phyloP scores from a whole-genome alignment of 768 basidiomycete genomes.

The Sarcomyxa edulis region DNA sequence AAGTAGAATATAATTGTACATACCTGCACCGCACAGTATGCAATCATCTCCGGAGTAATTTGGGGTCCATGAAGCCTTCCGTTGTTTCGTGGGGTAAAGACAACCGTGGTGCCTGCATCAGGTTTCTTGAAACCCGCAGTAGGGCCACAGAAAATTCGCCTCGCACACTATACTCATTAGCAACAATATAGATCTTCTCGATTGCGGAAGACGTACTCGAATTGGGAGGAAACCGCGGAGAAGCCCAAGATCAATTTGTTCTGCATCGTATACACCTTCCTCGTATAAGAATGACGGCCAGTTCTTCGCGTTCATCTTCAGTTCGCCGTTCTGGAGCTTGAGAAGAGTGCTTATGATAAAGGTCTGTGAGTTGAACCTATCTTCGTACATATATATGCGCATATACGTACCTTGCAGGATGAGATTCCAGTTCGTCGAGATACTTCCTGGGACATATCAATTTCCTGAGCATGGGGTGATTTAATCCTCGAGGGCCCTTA shows the following conservation, averaged over 20 bases:
- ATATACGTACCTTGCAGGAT: not conserved
- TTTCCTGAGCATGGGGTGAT: not conserved
- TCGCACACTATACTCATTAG: not conserved
- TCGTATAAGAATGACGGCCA: constrained; percentile 7
- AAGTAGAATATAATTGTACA: too few relatives aligned
- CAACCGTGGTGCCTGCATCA: not conserved
- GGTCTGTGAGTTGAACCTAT: not conserved
- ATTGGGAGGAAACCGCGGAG: constrained; percentile 2
- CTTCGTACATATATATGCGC: not conserved
- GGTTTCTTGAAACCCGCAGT: constrained; percentile 1
- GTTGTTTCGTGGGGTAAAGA: not conserved
- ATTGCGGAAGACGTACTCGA: not conserved
- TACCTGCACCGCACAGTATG: constrained; percentile 25
- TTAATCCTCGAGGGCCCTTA: constrained; percentile 4
- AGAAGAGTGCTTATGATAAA: too few relatives aligned
- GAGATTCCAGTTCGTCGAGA: not conserved
- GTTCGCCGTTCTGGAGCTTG: not conserved
- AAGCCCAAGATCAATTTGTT: constrained; percentile 1
- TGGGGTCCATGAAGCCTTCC: constrained; percentile 7
- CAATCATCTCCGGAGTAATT: constrained; percentile 21
- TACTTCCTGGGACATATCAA: not conserved
- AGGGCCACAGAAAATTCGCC: constrained; percentile 5
- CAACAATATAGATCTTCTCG: not conserved
- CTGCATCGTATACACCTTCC: constrained; percentile 2
- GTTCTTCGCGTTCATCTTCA: not conserved